These are phyloP conservation scores for Parmales sp. DNA, from an alignment of 108 stramenopile genomes.

Conservation along the genomic window DNA sequence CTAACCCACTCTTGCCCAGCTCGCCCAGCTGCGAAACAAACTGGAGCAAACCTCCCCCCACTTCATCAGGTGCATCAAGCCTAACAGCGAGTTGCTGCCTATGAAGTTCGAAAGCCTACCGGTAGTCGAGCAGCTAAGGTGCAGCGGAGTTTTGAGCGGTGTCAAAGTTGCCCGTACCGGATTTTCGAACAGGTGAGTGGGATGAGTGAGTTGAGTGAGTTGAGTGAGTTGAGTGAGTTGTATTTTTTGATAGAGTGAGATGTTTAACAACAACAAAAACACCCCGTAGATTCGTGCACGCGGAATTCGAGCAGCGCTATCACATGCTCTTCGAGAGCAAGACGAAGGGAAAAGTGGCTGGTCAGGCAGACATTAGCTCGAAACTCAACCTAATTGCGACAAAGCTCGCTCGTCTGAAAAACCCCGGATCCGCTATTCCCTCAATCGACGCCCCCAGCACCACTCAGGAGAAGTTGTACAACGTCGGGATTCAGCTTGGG, in stretches of 20 bases:
- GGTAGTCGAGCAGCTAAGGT: slow-evolving; percentile 19
- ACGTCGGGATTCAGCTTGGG: slow-evolving; percentile 70
- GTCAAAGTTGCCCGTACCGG: slow-evolving; percentile 2
- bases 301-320: neutral
- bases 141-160: slow-evolving; percentile 9
- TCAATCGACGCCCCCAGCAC: neutral
- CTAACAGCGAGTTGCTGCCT: slow-evolving; percentile 62
- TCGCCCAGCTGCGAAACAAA: neutral
- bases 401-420: no score
- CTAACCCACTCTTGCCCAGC: slow-evolving; percentile 11
- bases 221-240: no score
- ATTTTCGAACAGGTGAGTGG: no score
- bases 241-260: no score
- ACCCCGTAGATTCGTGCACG: neutral
- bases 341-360: no score
- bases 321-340: no score
- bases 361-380: no score
- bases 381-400: no score
- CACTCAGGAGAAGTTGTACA: slow-evolving; percentile 10
- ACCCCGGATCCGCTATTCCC: neutral
- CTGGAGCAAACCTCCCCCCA: slow-evolving; percentile 26
- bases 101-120: slow-evolving; percentile 50
- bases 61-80: slow-evolving; percentile 46
- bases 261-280: no score
- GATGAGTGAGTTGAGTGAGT: no score